Base-by-base conservation (phyloP, 1,284 basidiomycete genomes). In the Cutaneotrichosporon arboriforme region DNA sequence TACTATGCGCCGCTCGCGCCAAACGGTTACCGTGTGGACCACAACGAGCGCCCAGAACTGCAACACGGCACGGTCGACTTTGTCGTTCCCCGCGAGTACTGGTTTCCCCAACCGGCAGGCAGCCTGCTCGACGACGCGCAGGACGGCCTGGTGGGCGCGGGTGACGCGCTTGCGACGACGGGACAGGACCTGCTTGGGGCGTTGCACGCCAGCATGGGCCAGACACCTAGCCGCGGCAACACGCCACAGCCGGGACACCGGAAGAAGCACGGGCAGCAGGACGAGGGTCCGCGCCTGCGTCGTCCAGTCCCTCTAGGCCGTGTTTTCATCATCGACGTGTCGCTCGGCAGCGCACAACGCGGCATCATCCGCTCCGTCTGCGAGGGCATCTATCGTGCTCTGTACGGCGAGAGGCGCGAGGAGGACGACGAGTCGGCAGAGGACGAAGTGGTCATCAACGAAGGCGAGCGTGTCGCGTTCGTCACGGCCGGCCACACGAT, bases 1-100 rank as follows among this genome's bases (percentile, higher is more conserved):
- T 97, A 97, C 76, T 97, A 91, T 69, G 87, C 83, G 64, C 86
- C 88, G 64, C 78, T 97, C 35, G 88, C 93, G 63, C 81, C 83
- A 39, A 87, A 85, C 64, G 81, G 88, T 26, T 80, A 87, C 65
- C 82, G 94, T 22, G 76, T 93, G 45, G 94, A 98, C 72, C 84
- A 91, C 61, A 76, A 83, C 23, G 79, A 88, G 55, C 82, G 92
- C 8, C 88, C 88, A 2, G 96, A 99, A 73, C 78, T 99, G 15
- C 86, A 84, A 62, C 85, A 85, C 69, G 96, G 96, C 9, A 94
- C 91, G 0, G 82, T 97, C 55, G 96, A 98, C 72, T 96, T 97
- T 64, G 77, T 80, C 14, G 93, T 94, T 4, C 82, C 88, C 0
- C 79, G 84, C 58, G 84, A 86, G 52, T 98, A 98, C 72, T 93